These are phyloP conservation scores for Harringtonia aguacate DNA, from an alignment of 2,329 filamentous ascomycete species.

Conservation along the genomic window DNA sequence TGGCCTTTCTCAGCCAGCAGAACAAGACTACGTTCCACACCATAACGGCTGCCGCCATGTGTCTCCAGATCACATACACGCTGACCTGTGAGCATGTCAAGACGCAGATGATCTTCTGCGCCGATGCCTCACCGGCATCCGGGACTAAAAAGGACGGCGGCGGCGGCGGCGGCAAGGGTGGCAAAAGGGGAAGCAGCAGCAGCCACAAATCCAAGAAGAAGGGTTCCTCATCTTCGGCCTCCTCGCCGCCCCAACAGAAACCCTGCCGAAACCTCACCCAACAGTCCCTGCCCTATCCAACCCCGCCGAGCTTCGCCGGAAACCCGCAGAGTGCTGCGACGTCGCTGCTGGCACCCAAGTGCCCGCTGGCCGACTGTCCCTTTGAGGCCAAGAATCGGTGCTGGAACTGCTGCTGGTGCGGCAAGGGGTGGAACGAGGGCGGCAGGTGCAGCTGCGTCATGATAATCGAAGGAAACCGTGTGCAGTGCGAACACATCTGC, in stretches of 20 bases:
- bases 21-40: too few relatives aligned
- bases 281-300: slow-evolving; percentile 34
- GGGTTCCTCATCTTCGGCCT: slow-evolving; percentile 3
- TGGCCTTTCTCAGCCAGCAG: too few relatives aligned
- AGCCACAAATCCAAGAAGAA: slow-evolving; percentile 6
- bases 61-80: slow-evolving; percentile 37
- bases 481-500: slow-evolving; percentile 43
- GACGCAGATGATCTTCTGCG: slow-evolving; percentile 32
- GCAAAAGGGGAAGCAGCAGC: slow-evolving; percentile 1
- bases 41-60: slow-evolving; percentile 24
- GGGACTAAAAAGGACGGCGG: neutral
- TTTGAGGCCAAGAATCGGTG: slow-evolving; percentile 36
- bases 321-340: slow-evolving; percentile 16
- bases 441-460: slow-evolving; percentile 42
- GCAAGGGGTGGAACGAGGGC: slow-evolving; percentile 38
- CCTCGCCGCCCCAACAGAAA: slow-evolving; percentile 13
- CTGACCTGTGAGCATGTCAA: slow-evolving; percentile 40
- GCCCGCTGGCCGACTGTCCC: slow-evolving; percentile 35
- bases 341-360: slow-evolving; percentile 25
- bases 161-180: neutral
- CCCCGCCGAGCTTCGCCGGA: slow-evolving; percentile 29
- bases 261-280: slow-evolving; percentile 32
- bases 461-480: slow-evolving; percentile 37
- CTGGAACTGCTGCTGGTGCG: slow-evolving; percentile 48
- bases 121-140: slow-evolving; percentile 19